Conservation (phyloP, 2,329 filamentous ascomycete species). For the Delphinella strobiligena region DNA sequence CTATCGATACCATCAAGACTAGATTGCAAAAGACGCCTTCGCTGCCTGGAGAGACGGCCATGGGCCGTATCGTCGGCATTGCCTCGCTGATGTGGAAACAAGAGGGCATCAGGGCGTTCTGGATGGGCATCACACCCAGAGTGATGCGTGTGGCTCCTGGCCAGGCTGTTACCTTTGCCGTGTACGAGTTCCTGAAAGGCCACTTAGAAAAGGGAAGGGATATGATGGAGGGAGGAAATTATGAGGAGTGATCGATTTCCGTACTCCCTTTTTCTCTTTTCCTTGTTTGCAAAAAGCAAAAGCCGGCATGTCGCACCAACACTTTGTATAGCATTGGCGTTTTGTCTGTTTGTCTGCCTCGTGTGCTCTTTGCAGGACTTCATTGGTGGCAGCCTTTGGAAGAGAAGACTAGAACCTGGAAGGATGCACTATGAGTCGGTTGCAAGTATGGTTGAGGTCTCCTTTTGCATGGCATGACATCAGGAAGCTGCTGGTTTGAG, state of each 20-base stretch:
- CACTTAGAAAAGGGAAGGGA: constrained; percentile 36
- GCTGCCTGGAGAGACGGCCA: constrained; percentile 61
- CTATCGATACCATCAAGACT: constrained; percentile 99
- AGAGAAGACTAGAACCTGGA: not conserved
- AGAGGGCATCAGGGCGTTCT: constrained; percentile 90
- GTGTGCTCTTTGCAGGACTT: not conserved
- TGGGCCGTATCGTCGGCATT: constrained; percentile 67
- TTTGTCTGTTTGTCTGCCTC: not conserved
- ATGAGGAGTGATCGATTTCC: constrained; percentile 32
- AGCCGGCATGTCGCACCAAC: not conserved
- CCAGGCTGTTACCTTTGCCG: constrained; percentile 65
- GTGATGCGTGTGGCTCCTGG: constrained; percentile 96
- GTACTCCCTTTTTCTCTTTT: not conserved
- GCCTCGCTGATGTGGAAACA: constrained; percentile 55
- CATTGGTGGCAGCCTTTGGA: not conserved
- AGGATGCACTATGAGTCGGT: not conserved
- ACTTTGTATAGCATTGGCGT: not conserved
- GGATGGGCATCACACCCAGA: constrained; percentile 95
- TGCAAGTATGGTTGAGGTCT: not conserved
- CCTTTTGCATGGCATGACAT: not conserved
- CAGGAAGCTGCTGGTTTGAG: no score
- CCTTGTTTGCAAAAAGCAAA: not conserved
- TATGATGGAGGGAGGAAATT: constrained; percentile 32
- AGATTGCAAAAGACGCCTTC: constrained; percentile 82
- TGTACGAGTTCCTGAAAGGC: constrained; percentile 41